Base-by-base conservation (phyloP, 2,329 filamentous ascomycete species). In the Phialophora verrucosa region DNA sequence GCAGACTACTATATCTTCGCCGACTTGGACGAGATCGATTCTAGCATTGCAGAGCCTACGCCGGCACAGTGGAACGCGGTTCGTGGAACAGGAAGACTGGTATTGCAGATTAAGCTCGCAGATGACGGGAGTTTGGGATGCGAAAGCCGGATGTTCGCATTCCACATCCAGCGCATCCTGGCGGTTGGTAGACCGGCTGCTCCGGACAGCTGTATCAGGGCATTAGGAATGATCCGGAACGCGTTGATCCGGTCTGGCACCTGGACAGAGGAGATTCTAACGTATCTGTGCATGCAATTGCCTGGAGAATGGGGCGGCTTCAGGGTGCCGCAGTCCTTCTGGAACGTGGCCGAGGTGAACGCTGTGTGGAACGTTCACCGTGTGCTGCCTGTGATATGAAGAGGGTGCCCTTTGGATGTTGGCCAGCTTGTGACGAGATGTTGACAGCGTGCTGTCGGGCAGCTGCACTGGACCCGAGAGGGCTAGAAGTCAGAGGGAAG, bases 1-100 rank as follows among this genome's bases (percentile, higher is more conserved):
- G 59, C 49, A 5, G 65, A 71, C 47, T 72, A 70, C 57, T 71
- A 67, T 60, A 66, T 72, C 55, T 72, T 72, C 51, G 60, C 65
- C 25, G 70, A 72, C 25, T 44, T 62, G 32, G 59, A 68, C 25
- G 57, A 62, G 25, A 51, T 71, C n/a, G 60, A 56, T 4, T 14
- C 25, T 12, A 59, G 49, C 25, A 62, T 61, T 31, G 58, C 25
- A 10, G 20, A 59, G 5, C 68, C 68, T 25, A 67, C 57, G 25
- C 50, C 49, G 49, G 58, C 62, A 29, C 31, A 70, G 27, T 68
- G 66, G 66, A 65, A 65, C 29, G 23, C 58, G 17, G 64, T 59
- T 32, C 68, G 68, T 32, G 68, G 68, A 49, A 68, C 61, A 7
- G 68, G 68, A 5, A 29, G 42, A 23, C 17, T 64, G n/a, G 59